phyloP scores from a whole-genome alignment of 1,139 yeast genomes.

The Zhuliangozyma blackwelliae region DNA sequence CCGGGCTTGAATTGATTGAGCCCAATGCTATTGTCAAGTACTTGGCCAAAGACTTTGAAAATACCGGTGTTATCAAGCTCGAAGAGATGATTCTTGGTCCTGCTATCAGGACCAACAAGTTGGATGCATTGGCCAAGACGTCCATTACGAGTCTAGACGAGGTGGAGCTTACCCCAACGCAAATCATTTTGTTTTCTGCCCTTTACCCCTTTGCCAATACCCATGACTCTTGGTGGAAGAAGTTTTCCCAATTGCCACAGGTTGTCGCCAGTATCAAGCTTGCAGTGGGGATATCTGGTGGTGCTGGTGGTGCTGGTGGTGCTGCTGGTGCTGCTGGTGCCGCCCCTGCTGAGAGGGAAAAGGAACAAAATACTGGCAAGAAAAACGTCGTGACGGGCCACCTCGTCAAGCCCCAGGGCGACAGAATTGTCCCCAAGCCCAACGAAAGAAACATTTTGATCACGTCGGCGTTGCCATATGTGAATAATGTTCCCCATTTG shows the following conservation, averaged over 20 bases:
- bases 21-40: conserved; percentile 81
- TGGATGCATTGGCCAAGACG: conserved; percentile 12
- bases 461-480: conserved; percentile 96
- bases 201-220: conserved; percentile 32
- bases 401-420: conserved; percentile 32
- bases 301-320: too few relatives aligned
- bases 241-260: conserved; percentile 30
- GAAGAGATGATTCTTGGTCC: conserved; percentile 33
- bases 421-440: conserved; percentile 50
- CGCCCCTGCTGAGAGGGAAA: conserved; percentile 42
- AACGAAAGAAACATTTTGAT: conserved; percentile 77
- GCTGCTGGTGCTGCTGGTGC: too few relatives aligned
- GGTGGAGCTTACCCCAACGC: conserved; percentile 30
- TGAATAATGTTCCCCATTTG: conserved; percentile 95
- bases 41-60: conserved; percentile 46
- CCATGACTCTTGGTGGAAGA: conserved; percentile 35
- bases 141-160: conserved; percentile 4
- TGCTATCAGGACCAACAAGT: conserved; percentile 27
- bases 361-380: conserved; percentile 56
- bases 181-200: conserved; percentile 45
- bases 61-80: conserved; percentile 16
- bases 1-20: conserved; percentile 57
- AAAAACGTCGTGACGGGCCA: conserved; percentile 41
- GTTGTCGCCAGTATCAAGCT: conserved; percentile 36
- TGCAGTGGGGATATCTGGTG: conserved; percentile 24